Evolutionary conservation across 2,329 filamentous ascomycete species (phyloP).

Genomic region (Aspergillus clavatus): DNA sequence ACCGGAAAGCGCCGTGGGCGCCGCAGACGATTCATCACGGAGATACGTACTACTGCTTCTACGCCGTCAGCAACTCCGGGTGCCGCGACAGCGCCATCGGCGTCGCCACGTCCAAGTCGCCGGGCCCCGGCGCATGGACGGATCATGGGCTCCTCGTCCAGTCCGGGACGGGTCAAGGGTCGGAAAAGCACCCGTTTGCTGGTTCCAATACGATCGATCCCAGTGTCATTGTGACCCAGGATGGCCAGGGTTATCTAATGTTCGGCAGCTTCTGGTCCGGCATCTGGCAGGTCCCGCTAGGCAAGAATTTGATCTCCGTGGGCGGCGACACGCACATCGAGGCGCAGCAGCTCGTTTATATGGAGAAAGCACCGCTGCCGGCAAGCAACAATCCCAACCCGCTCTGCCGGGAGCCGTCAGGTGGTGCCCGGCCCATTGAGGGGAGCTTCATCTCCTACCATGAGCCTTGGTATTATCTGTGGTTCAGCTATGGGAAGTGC

Average conservation of each 20-base stretch:
- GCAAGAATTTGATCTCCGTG: slow-evolving; percentile 20
- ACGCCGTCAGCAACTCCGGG: slow-evolving; percentile 59
- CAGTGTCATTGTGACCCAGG: slow-evolving; percentile 43
- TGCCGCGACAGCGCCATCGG: slow-evolving; percentile 61
- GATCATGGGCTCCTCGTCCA: slow-evolving; percentile 36
- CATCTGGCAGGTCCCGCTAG: slow-evolving; percentile 57
- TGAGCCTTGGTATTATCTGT: slow-evolving; percentile 30
- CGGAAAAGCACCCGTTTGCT: slow-evolving; percentile 30
- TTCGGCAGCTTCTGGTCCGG: slow-evolving; percentile 68
- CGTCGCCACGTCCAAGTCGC: slow-evolving; percentile 45
- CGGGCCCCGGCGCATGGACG: slow-evolving; percentile 30
- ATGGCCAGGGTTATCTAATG: slow-evolving; percentile 45
- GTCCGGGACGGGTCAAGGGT: slow-evolving; percentile 28
- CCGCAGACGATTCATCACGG: slow-evolving; percentile 57
- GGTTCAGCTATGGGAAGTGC: slow-evolving; percentile 33
- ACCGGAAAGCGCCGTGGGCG: slow-evolving; percentile 44
- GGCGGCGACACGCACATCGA: slow-evolving; percentile 19
- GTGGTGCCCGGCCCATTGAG: slow-evolving; percentile 30
- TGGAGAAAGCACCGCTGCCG: slow-evolving; percentile 17
- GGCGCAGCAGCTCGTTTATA: slow-evolving; percentile 27
- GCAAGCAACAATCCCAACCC: slow-evolving; percentile 20
- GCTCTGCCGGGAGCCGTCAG: slow-evolving; percentile 27
- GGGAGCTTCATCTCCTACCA: slow-evolving; percentile 28
- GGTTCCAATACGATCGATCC: slow-evolving; percentile 59
- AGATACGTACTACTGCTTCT: slow-evolving; percentile 60